Conservation (phyloP, 2,329 filamentous ascomycete species). For the Aureobasidium sp. region DNA sequence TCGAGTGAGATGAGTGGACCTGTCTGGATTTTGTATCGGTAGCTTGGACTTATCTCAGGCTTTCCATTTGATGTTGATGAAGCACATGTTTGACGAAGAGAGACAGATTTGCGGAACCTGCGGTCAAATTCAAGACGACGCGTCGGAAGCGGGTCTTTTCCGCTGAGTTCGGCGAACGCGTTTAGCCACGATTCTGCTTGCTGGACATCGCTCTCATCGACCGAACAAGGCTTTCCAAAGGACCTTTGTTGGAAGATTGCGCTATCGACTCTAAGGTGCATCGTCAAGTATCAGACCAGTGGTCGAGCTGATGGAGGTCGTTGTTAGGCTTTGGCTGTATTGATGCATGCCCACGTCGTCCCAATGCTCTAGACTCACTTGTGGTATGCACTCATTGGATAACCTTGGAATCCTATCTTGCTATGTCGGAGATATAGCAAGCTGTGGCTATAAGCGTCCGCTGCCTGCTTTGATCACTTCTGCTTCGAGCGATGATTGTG, state of each 20-base stretch:
- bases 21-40: background rate
- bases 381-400: background rate
- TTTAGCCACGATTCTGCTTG: background rate
- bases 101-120: background rate
- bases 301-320: background rate
- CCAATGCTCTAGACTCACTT: background rate
- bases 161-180: background rate
- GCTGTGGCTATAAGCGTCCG: too few relatives aligned
- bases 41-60: background rate
- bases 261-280: too few relatives aligned
- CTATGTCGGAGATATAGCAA: too few relatives aligned
- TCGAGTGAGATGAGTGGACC: background rate
- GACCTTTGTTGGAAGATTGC: too few relatives aligned
- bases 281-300: background rate
- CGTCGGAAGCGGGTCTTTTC: background rate
- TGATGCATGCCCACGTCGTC: background rate
- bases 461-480: too few relatives aligned
- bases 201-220: background rate
- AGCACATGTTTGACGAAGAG: background rate
- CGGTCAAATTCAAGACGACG: background rate
- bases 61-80: background rate
- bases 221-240: too few relatives aligned
- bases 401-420: too few relatives aligned
- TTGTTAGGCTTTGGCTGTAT: background rate
- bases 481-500: too few relatives aligned